phyloP scores from a whole-genome alignment of 495 filamentous ascomycete species.

The Lindgomyces ingoldianus region DNA sequence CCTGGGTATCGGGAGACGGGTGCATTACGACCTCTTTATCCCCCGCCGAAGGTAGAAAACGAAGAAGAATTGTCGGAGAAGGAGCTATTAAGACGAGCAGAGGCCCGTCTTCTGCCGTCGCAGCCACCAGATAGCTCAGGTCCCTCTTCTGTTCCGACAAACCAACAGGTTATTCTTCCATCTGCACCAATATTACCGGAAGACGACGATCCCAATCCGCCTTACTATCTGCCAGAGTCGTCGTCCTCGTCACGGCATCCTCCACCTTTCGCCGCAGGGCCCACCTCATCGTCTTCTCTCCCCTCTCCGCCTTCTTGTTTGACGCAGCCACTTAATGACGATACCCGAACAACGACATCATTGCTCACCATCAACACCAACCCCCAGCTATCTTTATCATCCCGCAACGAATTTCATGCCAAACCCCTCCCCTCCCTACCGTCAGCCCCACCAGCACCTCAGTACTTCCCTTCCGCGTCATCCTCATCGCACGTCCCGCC shows the following conservation, averaged over 20 bases:
- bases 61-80: constrained; percentile 45
- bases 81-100: constrained; percentile 44
- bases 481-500: constrained; percentile 21
- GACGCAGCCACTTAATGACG: not conserved
- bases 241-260: constrained; percentile 5
- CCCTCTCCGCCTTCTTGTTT: not conserved
- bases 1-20: constrained; percentile 21
- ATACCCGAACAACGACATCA: not conserved
- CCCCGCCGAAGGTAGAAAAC: constrained; percentile 7
- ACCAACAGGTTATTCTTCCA: constrained; percentile 21
- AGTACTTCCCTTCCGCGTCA: constrained; percentile 14
- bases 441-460: constrained; percentile 8
- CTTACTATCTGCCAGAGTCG: constrained; percentile 19
- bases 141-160: constrained; percentile 13
- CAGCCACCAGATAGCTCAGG: constrained; percentile 39
- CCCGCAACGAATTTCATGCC: not conserved
- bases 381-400: not conserved
- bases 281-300: constrained; percentile 8
- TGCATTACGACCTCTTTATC: not conserved
- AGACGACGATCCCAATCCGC: constrained; percentile 23
- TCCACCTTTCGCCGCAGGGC: not conserved
- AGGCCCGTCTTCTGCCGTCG: constrained; percentile 45
- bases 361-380: constrained; percentile 9
- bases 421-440: constrained; percentile 4
- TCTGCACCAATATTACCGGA: constrained; percentile 40